Conservation (phyloP, 129 eudicot species). For the Chrysanthemum seticuspe region DNA sequence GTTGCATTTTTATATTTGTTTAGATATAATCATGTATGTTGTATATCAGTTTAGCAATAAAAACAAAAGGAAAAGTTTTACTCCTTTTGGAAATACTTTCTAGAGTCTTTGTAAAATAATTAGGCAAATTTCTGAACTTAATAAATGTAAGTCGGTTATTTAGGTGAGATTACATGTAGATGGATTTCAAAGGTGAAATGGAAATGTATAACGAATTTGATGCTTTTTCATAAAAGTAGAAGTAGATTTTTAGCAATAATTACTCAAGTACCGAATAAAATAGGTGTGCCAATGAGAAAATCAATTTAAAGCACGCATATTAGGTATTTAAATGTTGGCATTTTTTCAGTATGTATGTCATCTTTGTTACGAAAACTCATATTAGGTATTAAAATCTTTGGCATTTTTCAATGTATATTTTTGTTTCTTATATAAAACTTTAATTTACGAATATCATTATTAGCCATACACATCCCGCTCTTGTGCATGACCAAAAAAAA, state of each 20-base stretch:
- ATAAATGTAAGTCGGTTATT: constrained; percentile 22
- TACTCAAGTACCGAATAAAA: not conserved
- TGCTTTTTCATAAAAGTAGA: not conserved
- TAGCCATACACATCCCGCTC: too few species aligned
- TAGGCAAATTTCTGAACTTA: not conserved
- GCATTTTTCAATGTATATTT: too few species aligned
- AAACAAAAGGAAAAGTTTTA: constrained; percentile 1
- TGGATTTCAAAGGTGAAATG: not conserved
- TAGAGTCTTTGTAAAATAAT: constrained; percentile 2
- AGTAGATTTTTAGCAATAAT: not conserved
- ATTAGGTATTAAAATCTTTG: too few species aligned
- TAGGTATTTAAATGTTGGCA: too few species aligned
- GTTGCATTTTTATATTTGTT: not conserved
- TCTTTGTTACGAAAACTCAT: too few species aligned
- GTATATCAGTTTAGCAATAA: not conserved
- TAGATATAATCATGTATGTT: not conserved
- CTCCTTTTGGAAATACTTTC: constrained; percentile 16
- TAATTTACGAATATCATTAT: too few species aligned
- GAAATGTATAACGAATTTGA: constrained; percentile 7
- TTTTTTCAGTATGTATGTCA: too few species aligned
- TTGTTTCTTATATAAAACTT: too few species aligned
- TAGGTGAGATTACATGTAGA: constrained; percentile 18
- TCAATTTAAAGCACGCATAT: not conserved
- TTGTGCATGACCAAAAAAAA: too few species aligned
- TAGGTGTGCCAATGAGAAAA: not conserved